Evolutionary conservation across 768 basidiomycete genomes (phyloP).

Genomic region (Crassisporium funariophilum): DNA sequence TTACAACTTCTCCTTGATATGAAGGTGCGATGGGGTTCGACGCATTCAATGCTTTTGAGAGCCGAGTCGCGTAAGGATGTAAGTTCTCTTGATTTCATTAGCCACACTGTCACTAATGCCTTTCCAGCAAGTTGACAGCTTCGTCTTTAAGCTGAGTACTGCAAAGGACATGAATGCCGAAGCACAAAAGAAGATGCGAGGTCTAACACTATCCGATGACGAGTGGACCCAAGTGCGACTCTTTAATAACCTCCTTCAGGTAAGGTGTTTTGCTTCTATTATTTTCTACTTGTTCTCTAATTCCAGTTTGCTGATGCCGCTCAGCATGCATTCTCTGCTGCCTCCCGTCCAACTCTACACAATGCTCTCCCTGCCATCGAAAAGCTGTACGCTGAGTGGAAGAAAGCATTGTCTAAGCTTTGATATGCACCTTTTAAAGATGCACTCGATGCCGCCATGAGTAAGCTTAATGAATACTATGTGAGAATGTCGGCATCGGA

Average conservation of each 20-base stretch:
- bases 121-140: conserved; percentile 2
- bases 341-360: conserved; percentile 19
- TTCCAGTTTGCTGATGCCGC: conserved; percentile 4
- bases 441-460: conserved; percentile 19
- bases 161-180: conserved; percentile 5
- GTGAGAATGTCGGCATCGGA: conserved; percentile 25
- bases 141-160: conserved; percentile 8
- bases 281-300: not conserved
- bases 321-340: conserved; percentile 23
- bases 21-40: conserved; percentile 21
- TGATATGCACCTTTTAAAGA: conserved; percentile 17
- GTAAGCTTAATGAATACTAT: conserved; percentile 29
- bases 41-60: conserved; percentile 14
- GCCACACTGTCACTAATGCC: not conserved
- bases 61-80: conserved; percentile 6
- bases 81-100: not conserved
- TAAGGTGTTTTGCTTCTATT: not conserved
- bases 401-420: conserved; percentile 9
- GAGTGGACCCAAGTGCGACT: conserved; percentile 13
- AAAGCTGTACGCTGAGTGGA: conserved; percentile 24
- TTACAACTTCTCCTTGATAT: conserved; percentile 19
- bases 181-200: conserved; percentile 6
- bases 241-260: conserved; percentile 14
- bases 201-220: conserved; percentile 3
- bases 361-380: conserved; percentile 27